These are phyloP conservation scores for Phellopilus nigrolimitatus DNA, from an alignment of 1,284 basidiomycete genomes.

Conservation along the genomic window DNA sequence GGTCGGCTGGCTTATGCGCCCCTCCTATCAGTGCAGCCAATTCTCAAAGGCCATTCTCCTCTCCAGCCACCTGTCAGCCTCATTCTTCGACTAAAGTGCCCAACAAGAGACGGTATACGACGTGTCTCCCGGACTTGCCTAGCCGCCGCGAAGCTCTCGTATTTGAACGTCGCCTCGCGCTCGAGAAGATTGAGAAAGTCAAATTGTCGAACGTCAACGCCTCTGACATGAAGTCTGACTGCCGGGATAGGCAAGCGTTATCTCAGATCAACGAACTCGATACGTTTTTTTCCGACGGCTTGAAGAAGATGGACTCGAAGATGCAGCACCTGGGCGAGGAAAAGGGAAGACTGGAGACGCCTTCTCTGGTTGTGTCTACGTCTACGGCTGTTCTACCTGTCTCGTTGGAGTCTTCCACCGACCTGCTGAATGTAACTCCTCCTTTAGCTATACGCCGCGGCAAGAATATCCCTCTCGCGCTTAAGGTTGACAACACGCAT, in stretches of 20 bases:
- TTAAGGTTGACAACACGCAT: not conserved
- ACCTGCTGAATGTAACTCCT: not conserved
- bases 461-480: slow-evolving; percentile 4
- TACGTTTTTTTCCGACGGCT: slow-evolving; percentile 15
- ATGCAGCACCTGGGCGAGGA: slow-evolving; percentile 10
- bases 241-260: not conserved
- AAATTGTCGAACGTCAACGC: not conserved
- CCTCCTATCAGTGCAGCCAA: slow-evolving; percentile 4
- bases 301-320: slow-evolving; percentile 14
- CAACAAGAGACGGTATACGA: slow-evolving; percentile 5
- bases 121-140: not conserved
- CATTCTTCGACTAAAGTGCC: not conserved
- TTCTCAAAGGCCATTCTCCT: not conserved
- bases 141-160: slow-evolving; percentile 15
- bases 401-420: slow-evolving; percentile 11
- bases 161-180: slow-evolving; percentile 13
- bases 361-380: slow-evolving; percentile 14
- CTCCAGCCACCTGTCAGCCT: not conserved
- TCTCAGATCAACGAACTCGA: slow-evolving; percentile 14
- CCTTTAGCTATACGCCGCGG: slow-evolving; percentile 18
- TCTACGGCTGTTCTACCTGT: slow-evolving; percentile 11
- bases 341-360: slow-evolving; percentile 3
- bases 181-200: slow-evolving; percentile 9
- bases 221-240: not conserved
- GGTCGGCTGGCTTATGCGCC: slow-evolving; percentile 10